Evolutionary conservation across 176 grass and related monocot species (phyloP).

Genomic region (Musa itinerans): DNA sequence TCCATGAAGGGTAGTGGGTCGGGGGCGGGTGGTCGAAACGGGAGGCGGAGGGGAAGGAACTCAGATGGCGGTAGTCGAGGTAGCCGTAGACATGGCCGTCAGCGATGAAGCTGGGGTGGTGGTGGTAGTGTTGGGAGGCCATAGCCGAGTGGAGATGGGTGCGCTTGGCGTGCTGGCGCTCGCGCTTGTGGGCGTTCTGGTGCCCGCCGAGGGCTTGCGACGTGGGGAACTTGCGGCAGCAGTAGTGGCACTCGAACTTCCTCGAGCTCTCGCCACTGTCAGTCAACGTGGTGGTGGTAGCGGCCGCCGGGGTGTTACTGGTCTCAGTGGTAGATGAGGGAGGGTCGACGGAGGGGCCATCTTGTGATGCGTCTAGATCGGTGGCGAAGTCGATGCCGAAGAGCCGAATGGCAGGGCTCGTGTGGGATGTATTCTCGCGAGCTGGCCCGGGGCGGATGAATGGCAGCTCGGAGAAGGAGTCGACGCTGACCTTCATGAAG

Average conservation of each 20-base stretch:
- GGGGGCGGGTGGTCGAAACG: slow-evolving; percentile 28
- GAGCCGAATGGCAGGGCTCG: slow-evolving; percentile 40
- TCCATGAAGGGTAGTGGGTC: slow-evolving; percentile 74
- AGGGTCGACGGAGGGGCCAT: slow-evolving; percentile 11
- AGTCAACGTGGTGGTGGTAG: neutral
- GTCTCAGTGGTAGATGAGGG: neutral
- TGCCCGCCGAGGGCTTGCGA: slow-evolving; percentile 52
- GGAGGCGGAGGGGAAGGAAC: slow-evolving; percentile 5
- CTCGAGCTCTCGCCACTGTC: slow-evolving; percentile 2
- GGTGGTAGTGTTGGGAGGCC: slow-evolving; percentile 38
- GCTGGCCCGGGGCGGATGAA: neutral
- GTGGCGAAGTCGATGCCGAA: slow-evolving; percentile 61
- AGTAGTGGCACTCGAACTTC: slow-evolving; percentile 90
- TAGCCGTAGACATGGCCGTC: slow-evolving; percentile 27
- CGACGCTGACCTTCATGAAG: slow-evolving; percentile 3
- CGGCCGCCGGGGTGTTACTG: neutral
- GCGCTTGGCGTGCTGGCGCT: slow-evolving; percentile 62
- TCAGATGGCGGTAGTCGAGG: slow-evolving; percentile 30
- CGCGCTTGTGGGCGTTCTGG: slow-evolving; percentile 46
- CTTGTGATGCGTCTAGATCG: slow-evolving; percentile 21
- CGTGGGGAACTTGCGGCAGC: slow-evolving; percentile 77
- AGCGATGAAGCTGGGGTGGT: neutral
- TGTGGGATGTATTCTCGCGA: neutral
- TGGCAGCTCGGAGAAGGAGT: slow-evolving; percentile 14
- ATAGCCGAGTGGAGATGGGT: slow-evolving; percentile 66